A percentile compares a stretch with the other conserved stretches of the same genome.
Conservation (phyloP, 257 asterid species). For the Dorcoceras hygrometricum region DNA sequence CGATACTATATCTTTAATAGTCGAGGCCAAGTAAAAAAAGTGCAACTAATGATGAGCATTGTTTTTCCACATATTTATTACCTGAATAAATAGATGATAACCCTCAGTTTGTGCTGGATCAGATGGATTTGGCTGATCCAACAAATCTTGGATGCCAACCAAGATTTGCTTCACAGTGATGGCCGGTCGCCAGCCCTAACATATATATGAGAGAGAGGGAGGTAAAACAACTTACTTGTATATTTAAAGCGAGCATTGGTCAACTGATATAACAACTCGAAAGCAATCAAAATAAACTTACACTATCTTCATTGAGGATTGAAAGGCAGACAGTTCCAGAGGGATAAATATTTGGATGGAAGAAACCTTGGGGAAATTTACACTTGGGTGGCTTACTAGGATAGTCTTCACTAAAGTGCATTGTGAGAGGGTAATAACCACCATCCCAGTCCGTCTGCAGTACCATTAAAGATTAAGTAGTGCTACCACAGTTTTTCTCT, state of each 20-base stretch:
- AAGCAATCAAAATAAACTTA: slow-evolving; percentile 32
- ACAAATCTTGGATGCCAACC: slow-evolving; percentile 58
- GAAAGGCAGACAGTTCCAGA: slow-evolving; percentile 90
- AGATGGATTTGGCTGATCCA: slow-evolving; percentile 55
- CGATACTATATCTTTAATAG: background rate
- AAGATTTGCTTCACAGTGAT: slow-evolving; percentile 61
- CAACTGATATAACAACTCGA: background rate
- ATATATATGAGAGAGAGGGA: background rate
- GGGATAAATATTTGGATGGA: slow-evolving; percentile 89
- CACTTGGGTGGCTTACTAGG: slow-evolving; percentile 92
- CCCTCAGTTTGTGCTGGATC: slow-evolving; percentile 72
- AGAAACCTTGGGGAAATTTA: slow-evolving; percentile 76
- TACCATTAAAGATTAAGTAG: background rate
- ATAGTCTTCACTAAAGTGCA: slow-evolving; percentile 79
- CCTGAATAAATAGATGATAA: slow-evolving; percentile 58
- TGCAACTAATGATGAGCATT: too few relatives aligned
- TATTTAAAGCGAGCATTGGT: background rate
- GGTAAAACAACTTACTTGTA: background rate
- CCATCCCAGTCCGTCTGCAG: slow-evolving; percentile 93
- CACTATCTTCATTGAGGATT: slow-evolving; percentile 83
- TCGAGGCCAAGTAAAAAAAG: too few relatives aligned
- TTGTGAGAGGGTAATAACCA: slow-evolving; percentile 75
- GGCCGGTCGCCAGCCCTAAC: slow-evolving; percentile 66
- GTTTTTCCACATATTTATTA: slow-evolving; percentile 5
- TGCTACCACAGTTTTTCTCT: background rate